These are phyloP conservation scores for Suillus discolor DNA, from an alignment of 768 basidiomycete species.

Conservation along the genomic window DNA sequence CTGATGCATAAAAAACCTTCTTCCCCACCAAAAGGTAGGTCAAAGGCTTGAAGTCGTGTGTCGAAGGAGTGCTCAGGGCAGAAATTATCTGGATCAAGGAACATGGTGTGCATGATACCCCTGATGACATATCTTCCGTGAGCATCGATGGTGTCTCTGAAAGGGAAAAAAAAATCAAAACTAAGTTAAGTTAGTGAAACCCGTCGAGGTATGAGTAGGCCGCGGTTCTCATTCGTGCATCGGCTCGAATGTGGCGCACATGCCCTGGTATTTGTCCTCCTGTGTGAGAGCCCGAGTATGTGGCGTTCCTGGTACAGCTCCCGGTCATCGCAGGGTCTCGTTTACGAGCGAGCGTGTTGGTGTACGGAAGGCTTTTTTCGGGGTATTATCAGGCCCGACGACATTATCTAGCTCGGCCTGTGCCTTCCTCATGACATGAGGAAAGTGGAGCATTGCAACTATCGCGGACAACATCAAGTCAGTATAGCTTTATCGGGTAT, in stretches of 20 bases:
- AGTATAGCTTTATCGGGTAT: not conserved
- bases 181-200: conserved; percentile 26
- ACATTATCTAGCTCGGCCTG: conserved; percentile 28
- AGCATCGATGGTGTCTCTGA: not conserved
- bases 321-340: conserved; percentile 6
- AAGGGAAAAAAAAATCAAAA: not conserved
- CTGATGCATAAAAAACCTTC: conserved; percentile 13
- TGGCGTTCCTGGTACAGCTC: not conserved
- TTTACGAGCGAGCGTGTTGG: conserved; percentile 10
- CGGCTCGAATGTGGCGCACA: conserved; percentile 5
- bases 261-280: conserved; percentile 20
- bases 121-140: conserved; percentile 13
- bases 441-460: conserved; percentile 28
- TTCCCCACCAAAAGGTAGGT: conserved; percentile 13
- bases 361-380: conserved; percentile 10
- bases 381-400: conserved; percentile 23
- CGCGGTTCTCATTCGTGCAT: not conserved
- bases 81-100: conserved; percentile 21
- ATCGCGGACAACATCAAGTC: conserved; percentile 8
- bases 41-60: conserved; percentile 6
- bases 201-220: conserved; percentile 1
- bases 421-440: conserved; percentile 26
- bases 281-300: conserved; percentile 14
- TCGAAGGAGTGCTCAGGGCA: conserved; percentile 20
- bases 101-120: conserved; percentile 23